Evolutionary conservation across 1,284 basidiomycete species (phyloP), one percentile per base, ranked within the genome.

Genomic region (Rhodotorula sp.): DNA sequence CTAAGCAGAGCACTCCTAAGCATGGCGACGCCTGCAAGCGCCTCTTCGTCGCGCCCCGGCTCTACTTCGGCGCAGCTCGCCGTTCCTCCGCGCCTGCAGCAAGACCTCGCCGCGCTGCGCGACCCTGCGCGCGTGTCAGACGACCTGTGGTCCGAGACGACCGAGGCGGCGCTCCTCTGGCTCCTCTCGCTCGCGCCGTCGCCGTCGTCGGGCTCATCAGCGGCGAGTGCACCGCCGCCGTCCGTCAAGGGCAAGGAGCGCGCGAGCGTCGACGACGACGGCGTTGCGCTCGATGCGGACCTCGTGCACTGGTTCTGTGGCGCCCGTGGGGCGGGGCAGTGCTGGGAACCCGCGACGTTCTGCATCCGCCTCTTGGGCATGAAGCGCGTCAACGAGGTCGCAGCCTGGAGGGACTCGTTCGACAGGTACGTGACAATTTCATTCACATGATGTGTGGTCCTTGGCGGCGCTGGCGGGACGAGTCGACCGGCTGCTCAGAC

Each of bases 281-380:
- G 66, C 46, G 66, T 67, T 1, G 66, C 69, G 34, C 46, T 27
- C 7, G 64, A 63, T 2, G 41, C 27, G 7, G 34, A 13, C 10
- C 27, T 72, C 23, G 74, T 76, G 17, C 74, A 76, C 55, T 76
- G 73, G 72, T 76, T 62, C 64, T 76, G 74, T 48, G 74, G 74
- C 17, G 57, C 62, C n/a, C 63, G 45, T 3, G 74, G 74, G 5
- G 70, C 72, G 2, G 53, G 58, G 25, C 66, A n/a, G n/a, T 74
- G 72, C 64, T 74, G 72, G 72, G 66, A 71, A n/a, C 59, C 72
- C 10, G 67, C 68, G 7, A 67, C 67, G 23, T 72, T 74, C 19
- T 64, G 71, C 49, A 64, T 70, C 5, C 45, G 74, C 2, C 66
- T 76, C 16, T 46, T 76, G 50, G 68, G 67, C 25, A 72, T 72